These are phyloP conservation scores for Thielaviopsis euricoi DNA, from an alignment of 2,329 filamentous ascomycete genomes.

Conservation along the genomic window DNA sequence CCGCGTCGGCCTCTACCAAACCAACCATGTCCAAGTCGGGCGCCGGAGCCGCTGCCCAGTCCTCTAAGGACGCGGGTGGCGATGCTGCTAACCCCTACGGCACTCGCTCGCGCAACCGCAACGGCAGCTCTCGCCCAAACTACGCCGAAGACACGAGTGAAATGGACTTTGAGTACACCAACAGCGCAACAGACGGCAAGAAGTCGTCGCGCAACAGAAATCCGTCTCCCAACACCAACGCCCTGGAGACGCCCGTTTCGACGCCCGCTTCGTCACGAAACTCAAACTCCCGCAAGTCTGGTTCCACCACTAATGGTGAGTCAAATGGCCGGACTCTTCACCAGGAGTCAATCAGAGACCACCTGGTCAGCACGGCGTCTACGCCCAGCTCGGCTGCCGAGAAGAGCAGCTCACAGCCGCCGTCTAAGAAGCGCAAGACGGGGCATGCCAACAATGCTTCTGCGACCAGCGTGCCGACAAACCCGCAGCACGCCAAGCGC, in stretches of 20 bases:
- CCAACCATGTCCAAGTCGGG: slow-evolving; percentile 30
- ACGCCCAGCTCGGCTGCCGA: slow-evolving; percentile 1
- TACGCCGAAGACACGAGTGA: slow-evolving; percentile 88
- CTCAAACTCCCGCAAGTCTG: slow-evolving; percentile 26
- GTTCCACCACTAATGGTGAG: slow-evolving; percentile 21
- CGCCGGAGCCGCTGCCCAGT: slow-evolving; percentile 26
- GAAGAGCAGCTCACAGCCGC: slow-evolving; percentile 23
- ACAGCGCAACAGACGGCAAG: slow-evolving; percentile 37
- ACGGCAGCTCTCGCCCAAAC: slow-evolving; percentile 65
- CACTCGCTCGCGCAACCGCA: slow-evolving; percentile 83
- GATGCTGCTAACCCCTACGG: slow-evolving; percentile 59
- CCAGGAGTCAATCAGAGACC: slow-evolving; percentile 9
- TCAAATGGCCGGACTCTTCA: background rate
- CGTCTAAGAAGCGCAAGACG: slow-evolving; percentile 76
- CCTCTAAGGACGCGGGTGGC: slow-evolving; percentile 29
- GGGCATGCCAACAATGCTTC: slow-evolving; percentile 22
- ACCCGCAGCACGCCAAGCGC: slow-evolving; percentile 6
- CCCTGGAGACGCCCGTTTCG: background rate
- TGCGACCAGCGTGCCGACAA: slow-evolving; percentile 13
- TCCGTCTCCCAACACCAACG: slow-evolving; percentile 1
- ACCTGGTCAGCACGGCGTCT: slow-evolving; percentile 4
- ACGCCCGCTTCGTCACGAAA: background rate
- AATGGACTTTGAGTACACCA: slow-evolving; percentile 63
- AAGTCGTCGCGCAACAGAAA: slow-evolving; percentile 29
- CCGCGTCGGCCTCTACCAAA: slow-evolving; percentile 15